Evolutionary conservation across 805 yeast species (phyloP).

Genomic region (Cyberlindnera mycetangii): DNA sequence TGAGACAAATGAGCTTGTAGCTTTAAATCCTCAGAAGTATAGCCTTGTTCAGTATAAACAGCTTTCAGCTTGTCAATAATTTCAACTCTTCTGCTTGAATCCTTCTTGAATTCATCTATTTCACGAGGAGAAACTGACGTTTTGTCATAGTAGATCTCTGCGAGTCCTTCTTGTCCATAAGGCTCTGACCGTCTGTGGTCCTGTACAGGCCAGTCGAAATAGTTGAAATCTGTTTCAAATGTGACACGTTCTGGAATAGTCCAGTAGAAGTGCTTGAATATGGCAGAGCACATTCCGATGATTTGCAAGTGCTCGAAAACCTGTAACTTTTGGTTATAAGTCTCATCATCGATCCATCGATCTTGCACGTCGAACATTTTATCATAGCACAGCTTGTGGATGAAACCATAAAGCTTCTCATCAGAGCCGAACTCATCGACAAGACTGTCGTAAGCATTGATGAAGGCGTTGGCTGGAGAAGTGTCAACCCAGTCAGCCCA

Average conservation of each 20-base stretch:
- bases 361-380: slow-evolving; percentile 22
- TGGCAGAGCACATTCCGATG: slow-evolving; percentile 29
- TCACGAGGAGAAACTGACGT: slow-evolving; percentile 5
- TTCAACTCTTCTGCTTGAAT: slow-evolving; percentile 8
- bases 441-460: slow-evolving; percentile 27
- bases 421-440: slow-evolving; percentile 8
- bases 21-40: slow-evolving; percentile 12
- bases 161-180: slow-evolving; percentile 21
- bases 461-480: slow-evolving; percentile 27
- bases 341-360: slow-evolving; percentile 27
- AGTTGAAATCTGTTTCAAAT: slow-evolving; percentile 28
- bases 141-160: slow-evolving; percentile 15
- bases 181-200: slow-evolving; percentile 22
- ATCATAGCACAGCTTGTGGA: slow-evolving; percentile 22
- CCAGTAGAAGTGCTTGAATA: slow-evolving; percentile 26
- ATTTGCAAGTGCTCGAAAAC: slow-evolving; percentile 28
- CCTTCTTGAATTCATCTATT: slow-evolving; percentile 5
- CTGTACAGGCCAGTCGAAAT: slow-evolving; percentile 26
- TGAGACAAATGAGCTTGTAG: slow-evolving; percentile 15
- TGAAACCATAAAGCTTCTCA: slow-evolving; percentile 1
- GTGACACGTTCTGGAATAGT: slow-evolving; percentile 29
- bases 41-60: slow-evolving; percentile 10
- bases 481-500: slow-evolving; percentile 35
- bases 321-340: slow-evolving; percentile 13
- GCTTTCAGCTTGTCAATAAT: slow-evolving; percentile 7